Evolutionary conservation across 805 yeast species (phyloP).

Genomic region (Isabelozyma gotoi): DNA sequence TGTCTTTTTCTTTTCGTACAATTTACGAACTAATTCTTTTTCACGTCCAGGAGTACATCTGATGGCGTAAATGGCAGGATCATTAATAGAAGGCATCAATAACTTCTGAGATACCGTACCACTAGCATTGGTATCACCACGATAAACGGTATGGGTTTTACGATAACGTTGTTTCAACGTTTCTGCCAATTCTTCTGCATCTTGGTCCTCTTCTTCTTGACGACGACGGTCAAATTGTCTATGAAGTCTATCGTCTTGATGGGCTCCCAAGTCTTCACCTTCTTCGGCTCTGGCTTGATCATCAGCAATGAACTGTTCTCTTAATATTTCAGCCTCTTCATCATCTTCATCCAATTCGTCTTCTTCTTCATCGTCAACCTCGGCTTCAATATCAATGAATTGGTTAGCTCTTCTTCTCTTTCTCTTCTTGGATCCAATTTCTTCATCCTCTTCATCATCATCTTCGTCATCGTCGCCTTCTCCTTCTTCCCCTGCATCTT

Average conservation of each 20-base stretch:
- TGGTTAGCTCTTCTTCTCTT: conserved; percentile 64
- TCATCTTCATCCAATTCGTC: conserved; percentile 87
- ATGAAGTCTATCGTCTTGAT: conserved; percentile 73
- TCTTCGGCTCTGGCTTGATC: conserved; percentile 67
- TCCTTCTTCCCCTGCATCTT: conserved; percentile 40
- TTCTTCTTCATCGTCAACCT: conserved; percentile 96
- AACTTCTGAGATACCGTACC: conserved; percentile 84
- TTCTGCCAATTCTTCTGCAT: conserved; percentile 91
- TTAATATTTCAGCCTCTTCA: conserved; percentile 82
- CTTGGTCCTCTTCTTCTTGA: conserved; percentile 87
- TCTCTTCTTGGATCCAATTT: conserved; percentile 45
- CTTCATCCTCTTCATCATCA: conserved; percentile 49
- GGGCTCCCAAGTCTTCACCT: conserved; percentile 40
- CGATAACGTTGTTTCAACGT: conserved; percentile 92
- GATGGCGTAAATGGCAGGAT: conserved; percentile 94
- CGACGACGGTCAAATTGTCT: conserved; percentile 87
- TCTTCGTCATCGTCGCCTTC: conserved; percentile 54
- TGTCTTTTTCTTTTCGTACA: conserved; percentile 80
- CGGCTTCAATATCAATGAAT: conserved; percentile 98
- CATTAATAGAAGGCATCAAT: conserved; percentile 91
- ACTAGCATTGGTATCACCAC: conserved; percentile 72
- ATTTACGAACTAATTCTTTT: conserved; percentile 81
- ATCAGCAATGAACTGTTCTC: conserved; percentile 79
- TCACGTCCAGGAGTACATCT: conserved; percentile 93
- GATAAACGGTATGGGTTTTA: conserved; percentile 75